Evolutionary conservation across 352 stramenopile genomes (phyloP), one percentile per base, ranked within the genome.

Genomic region (Pythium oligandrum): DNA sequence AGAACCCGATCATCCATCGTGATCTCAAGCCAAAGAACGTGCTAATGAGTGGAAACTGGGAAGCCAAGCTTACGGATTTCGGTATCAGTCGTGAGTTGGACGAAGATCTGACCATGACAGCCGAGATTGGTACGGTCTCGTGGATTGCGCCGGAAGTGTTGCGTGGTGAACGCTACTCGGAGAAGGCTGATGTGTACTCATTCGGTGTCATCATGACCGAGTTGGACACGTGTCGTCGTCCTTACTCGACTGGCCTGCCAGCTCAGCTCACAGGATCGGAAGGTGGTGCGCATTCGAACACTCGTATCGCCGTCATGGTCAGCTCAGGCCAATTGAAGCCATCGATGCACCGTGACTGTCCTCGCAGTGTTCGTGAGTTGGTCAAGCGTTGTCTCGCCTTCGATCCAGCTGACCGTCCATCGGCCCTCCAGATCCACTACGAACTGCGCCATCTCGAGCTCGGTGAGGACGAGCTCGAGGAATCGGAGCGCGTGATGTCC

Each of bases 351-450:
- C 34, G n/a, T 3, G 71, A 86, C 44, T 90, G 80, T 56, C 82
- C 82, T 11, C 39, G 43, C 1, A 70, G 55, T 36, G 65, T 92
- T 6, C 68, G 62, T 0, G 51, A 63, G 5, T 55, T 92, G 30
- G 69, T 84, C 42, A 44, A 68, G 30, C 69, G 74, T 32, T 91
- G 80, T 44, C 48, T 91, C 31, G 61, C 70, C 12, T 76, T 70
- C 30, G 56, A 83, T 37, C 74, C 78, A n/a, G 48, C 64, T 3
- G 66, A 78, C 42, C 75, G 80, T 9, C 80, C 80, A 35, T 79
- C 70, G 3, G 78, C 81, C 4, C 40, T 92, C 35, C 65, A 89
- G 58, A 59, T 92, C 51, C 80, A 88, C 55, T 92, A 81, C 51
- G 69, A 74, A 32, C 59, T 87, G 40, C 56, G 75, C 35, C 60